These are phyloP conservation scores for Teunomyces cretensis DNA, from an alignment of 805 yeast species.

Conservation along the genomic window DNA sequence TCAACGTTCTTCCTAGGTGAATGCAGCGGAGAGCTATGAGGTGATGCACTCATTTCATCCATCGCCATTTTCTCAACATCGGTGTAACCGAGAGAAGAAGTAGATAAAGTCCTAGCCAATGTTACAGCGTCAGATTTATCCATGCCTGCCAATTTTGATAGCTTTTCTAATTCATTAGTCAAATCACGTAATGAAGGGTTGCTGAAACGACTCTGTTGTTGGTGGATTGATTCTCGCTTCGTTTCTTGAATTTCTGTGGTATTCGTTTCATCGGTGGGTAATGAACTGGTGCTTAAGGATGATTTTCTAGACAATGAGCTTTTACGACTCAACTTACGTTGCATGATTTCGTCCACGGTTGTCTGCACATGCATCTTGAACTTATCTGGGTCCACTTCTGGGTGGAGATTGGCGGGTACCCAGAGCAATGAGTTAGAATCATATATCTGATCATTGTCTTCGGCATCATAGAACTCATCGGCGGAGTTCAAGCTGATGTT, in stretches of 20 bases:
- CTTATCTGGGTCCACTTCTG: constrained; percentile 91
- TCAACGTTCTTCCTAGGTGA: constrained; percentile 7
- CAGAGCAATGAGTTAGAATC: constrained; percentile 57
- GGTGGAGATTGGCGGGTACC: constrained; percentile 96
- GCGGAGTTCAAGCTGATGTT: constrained; percentile 7
- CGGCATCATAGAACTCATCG: constrained; percentile 19
- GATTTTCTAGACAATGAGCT: constrained; percentile 25
- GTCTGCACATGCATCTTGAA: constrained; percentile 65
- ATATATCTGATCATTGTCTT: constrained; percentile 17
- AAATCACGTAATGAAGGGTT: constrained; percentile 70
- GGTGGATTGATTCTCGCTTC: constrained; percentile 6
- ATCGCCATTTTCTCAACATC: constrained; percentile 41
- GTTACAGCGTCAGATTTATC: constrained; percentile 80
- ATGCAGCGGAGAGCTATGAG: constrained; percentile 12
- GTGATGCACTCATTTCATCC: constrained; percentile 12
- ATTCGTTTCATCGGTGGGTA: constrained; percentile 2
- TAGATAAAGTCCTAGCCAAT: constrained; percentile 74
- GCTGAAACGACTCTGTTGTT: constrained; percentile 16
- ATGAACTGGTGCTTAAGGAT: constrained; percentile 7
- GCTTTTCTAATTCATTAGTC: constrained; percentile 70
- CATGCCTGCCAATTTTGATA: constrained; percentile 76
- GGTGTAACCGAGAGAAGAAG: constrained; percentile 62
- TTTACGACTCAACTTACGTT: constrained; percentile 30
- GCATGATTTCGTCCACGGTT: constrained; percentile 52
- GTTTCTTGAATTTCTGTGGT: not conserved